Base-by-base conservation (phyloP, 176 grass and related monocot species). In the Ampelocalamus luodianensis region DNA sequence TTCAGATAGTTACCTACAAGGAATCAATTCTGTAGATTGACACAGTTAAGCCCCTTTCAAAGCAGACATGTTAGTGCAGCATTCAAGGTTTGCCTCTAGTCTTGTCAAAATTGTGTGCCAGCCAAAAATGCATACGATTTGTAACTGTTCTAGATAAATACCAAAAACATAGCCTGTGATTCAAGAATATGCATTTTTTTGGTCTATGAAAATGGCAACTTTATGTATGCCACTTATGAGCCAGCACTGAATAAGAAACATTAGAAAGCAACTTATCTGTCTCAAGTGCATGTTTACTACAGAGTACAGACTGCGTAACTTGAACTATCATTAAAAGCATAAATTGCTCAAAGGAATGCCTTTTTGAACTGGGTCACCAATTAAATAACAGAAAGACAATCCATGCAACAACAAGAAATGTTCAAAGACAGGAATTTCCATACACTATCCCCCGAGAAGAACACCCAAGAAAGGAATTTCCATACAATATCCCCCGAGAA, bases 351-450 rank as follows among this genome's bases (percentile, higher is more conserved):
- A 56, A 74, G 50, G 6, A 32, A 14, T 69, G 8, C 5, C 22
- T 4, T 55, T 58, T 61, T 36, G 6, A 39, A 72, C 13, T 24
- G n/a, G 17, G 23, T 4, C 29, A 68, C 74, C 26, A 64, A 42
- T 36, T 46, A 29, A 85, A 56, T 58, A 78, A 79, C 67, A 23
- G 78, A 84, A 54, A 66, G 50, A 74, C 49, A 80, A 61, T 72
- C 14, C 8, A 54, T 65, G 24, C 24, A 78, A 17, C 15, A 86
- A 79, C 5, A 40, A 11, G 34, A 78, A 87, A 68, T 78, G 42
- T 74, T 60, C 26, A 72, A 63, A 39, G 68, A 54, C 10, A 78
- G 12, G 18, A 71, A 24, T 17, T 43, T 58, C 51, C 40, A 9
- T 68, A 85, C 45, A 23, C 39, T 68, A 4, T 17, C 37, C 85